Base-by-base conservation (phyloP, 768 basidiomycete species). In the Boletus pseudo-olivaceus region DNA sequence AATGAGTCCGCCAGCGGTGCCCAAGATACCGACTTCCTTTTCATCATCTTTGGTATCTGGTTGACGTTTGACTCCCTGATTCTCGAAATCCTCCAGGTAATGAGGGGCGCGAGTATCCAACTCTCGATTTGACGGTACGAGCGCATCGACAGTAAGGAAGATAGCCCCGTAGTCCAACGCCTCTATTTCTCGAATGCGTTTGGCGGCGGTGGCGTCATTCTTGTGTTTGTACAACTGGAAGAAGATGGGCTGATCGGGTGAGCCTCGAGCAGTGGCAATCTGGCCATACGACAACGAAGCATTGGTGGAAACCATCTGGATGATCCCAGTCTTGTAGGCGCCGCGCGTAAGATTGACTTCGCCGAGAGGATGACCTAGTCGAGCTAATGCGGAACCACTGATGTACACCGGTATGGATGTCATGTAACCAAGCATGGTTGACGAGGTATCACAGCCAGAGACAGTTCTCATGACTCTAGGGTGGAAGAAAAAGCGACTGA, bases 61-160 rank as follows among this genome's bases (percentile, higher is more conserved):
- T 38, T 59, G 62, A 47, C 57, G 63, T 61, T 57, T 54, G 11
- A 53, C 54, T 44, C 75, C 76, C 47, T 59, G 53, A 37, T 65
- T 71, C 64, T 86, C 83, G 50, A 80, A 72, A 39, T 80, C 87
- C 62, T 84, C 85, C 20, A 78, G 53, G 49, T 73, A 75, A 64
- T 76, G 87, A 11, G 82, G 80, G 54, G 78, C 81, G 51, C 82
- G 79, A 39, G 83, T 82, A 62, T 93, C 90, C 51, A 78, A 73
- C 69, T 93, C 90, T 43, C 93, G 79, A 61, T 93, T 93, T 9
- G 90, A 87, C 2, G 86, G 76, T 38, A 88, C 82, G n/a, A 90
- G 76, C 0, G 91, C 89, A 70, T 98, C 94, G 3, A 96, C 93
- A 2, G 94, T 97, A 51, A 98, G 76, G 68, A 92, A 92, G 54